phyloP scores from a whole-genome alignment of 73 alveolate genomes.

The Tetrahymena malaccensis region DNA sequence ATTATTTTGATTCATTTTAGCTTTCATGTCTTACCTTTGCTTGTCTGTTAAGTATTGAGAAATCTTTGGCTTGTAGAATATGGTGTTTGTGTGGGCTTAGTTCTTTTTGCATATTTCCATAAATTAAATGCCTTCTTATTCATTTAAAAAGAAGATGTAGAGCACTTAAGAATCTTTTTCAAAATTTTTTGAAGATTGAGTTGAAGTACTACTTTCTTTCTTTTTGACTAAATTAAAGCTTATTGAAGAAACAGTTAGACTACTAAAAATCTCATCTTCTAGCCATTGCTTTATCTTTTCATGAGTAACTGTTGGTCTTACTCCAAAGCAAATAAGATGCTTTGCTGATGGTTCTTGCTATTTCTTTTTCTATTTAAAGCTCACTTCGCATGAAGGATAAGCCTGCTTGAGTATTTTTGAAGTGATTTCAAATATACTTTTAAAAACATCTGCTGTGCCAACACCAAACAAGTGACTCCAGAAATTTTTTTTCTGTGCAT shows the following conservation, averaged over 20 bases:
- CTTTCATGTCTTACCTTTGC: not conserved
- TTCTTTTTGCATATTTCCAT: not conserved
- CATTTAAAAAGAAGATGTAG: not conserved
- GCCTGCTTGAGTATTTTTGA: not conserved
- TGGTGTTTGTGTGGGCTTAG: not conserved
- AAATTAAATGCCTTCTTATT: not conserved
- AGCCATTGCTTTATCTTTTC: not conserved
- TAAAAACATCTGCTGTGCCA: not conserved
- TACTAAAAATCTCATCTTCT: not conserved
- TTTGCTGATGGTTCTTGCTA: not conserved
- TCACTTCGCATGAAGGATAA: not conserved
- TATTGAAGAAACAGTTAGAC: not conserved
- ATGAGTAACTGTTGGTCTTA: not conserved
- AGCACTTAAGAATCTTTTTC: not conserved
- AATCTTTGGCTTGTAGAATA: not conserved
- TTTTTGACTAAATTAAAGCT: not conserved
- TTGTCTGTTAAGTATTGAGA: not conserved
- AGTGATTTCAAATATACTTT: not conserved
- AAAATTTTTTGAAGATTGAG: not conserved
- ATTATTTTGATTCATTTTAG: not conserved
- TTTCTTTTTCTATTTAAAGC: not conserved
- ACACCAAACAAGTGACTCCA: not conserved
- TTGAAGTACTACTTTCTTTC: not conserved
- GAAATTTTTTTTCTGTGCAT: not conserved
- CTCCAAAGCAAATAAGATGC: not conserved